Evolutionary conservation across 768 basidiomycete genomes (phyloP), one percentile per base, ranked within the genome.

Genomic region (Multifurca ochricompacta): DNA sequence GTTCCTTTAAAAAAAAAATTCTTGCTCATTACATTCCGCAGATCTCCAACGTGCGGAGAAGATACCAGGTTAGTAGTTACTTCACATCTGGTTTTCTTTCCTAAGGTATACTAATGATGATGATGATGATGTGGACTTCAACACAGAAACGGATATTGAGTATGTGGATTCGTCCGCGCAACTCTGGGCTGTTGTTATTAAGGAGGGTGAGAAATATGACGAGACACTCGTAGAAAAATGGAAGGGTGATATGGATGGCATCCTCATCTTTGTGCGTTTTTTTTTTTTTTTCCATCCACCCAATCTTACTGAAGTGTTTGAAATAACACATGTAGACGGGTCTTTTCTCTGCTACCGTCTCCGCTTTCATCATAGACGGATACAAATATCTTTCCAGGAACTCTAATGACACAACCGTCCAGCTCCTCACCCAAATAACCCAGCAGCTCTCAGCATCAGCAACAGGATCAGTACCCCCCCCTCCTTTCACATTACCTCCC

Each of bases 151-250:
- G 45, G 51, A 53, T 21, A 54, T 41, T 21, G 45, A 54, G 40
- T 54, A 41, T 18, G 31, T 35, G 30, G 53, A 54, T 41, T 54
- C 53, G 9, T 54, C 53, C 6, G 37, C 53, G 31, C 53, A 54
- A 10, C 53, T 54, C 27, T 54, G 53, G 53, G 36, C n/a, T 16
- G 45, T 54, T 11, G 45, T 54, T 39, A 30, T 54, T 30, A 46
- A 34, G 8, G 53, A 54, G 37, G 45, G 53, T 8, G 45, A 54
- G 23, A 54, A 47, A 27, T 54, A 54, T 41, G 53, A 54, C 45
- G 47, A 41, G 37, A 34, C 25, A n/a, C 44, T 53, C 34, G 53
- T n/a, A 8, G 53, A 54, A 30, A 42, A 21, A 9, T 54, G 46
- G 53, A 48, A 48, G 40, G 53, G 53, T 7, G 40, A 42, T 21